A percentile compares a stretch with the other conserved stretches of the same genome.
These are phyloP conservation scores for Cryphonectria japonica DNA, from an alignment of 2,329 filamentous ascomycete species.

Conservation along the genomic window DNA sequence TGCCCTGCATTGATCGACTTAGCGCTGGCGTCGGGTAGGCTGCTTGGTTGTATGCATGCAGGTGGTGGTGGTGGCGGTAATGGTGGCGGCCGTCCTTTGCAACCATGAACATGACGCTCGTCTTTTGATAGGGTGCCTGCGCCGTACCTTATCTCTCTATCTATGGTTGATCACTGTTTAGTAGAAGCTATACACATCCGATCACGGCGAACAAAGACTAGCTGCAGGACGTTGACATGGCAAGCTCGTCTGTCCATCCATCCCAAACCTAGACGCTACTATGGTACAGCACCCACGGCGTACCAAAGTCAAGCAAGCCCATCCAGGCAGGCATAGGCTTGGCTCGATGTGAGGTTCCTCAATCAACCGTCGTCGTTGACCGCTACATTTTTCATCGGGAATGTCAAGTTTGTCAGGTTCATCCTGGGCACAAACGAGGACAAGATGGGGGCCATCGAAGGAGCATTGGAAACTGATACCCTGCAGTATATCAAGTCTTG, in stretches of 20 bases:
- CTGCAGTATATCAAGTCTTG: too few species aligned
- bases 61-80: not conserved
- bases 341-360: not conserved
- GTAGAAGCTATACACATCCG: not conserved
- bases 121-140: not conserved
- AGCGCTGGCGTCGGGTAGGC: not conserved
- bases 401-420: not conserved
- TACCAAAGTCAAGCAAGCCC: not conserved
- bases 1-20: not conserved
- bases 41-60: not conserved
- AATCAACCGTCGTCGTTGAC: not conserved
- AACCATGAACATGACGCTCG: not conserved
- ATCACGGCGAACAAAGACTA: not conserved
- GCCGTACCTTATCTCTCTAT: conserved; percentile 23
- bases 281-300: not conserved
- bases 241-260: not conserved
- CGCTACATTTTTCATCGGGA: not conserved
- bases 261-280: not conserved
- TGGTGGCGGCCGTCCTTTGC: not conserved
- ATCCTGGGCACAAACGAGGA: not conserved
- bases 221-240: not conserved
- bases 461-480: not conserved
- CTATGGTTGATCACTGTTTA: conserved; percentile 8
- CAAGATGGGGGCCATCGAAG: not conserved
- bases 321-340: not conserved